Evolutionary conservation across 2,329 filamentous ascomycete genomes (phyloP).

Genomic region (Aspergillus fischeri): DNA sequence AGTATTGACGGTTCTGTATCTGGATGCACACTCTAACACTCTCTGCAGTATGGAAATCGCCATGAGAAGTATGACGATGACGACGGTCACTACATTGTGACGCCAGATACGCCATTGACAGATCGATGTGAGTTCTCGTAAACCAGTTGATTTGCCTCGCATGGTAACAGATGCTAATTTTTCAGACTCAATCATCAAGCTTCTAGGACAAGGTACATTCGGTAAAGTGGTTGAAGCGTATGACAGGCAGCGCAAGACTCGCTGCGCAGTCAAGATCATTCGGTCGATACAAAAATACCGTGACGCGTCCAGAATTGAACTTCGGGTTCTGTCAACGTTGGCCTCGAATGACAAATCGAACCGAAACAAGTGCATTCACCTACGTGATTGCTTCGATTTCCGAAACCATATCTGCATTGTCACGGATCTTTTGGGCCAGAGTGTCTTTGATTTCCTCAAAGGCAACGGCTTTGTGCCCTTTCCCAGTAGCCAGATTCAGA

Average conservation of each 20-base stretch:
- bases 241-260: slow-evolving; percentile 69
- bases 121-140: slow-evolving; percentile 70
- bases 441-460: slow-evolving; percentile 97
- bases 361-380: slow-evolving; percentile 92
- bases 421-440: slow-evolving; percentile 77
- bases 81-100: slow-evolving; percentile 94
- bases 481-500: slow-evolving; percentile 97
- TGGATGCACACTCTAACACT: slow-evolving; percentile 5
- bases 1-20: slow-evolving; percentile 24
- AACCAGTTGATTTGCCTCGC: background rate
- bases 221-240: slow-evolving; percentile 95
- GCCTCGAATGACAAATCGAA: slow-evolving; percentile 89
- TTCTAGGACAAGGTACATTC: slow-evolving; percentile 95
- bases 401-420: slow-evolving; percentile 91
- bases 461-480: slow-evolving; percentile 93
- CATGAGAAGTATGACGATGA: slow-evolving; percentile 85
- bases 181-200: slow-evolving; percentile 77
- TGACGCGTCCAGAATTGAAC: slow-evolving; percentile 90
- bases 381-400: slow-evolving; percentile 96
- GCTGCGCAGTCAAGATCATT: slow-evolving; percentile 97
- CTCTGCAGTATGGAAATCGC: slow-evolving; percentile 44
- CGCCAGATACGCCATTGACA: slow-evolving; percentile 79
- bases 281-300: slow-evolving; percentile 97
- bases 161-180: slow-evolving; percentile 13
- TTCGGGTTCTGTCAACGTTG: slow-evolving; percentile 86